These are phyloP conservation scores for Triticum monococcum DNA, from an alignment of 176 grass and related monocot genomes.

Conservation along the genomic window DNA sequence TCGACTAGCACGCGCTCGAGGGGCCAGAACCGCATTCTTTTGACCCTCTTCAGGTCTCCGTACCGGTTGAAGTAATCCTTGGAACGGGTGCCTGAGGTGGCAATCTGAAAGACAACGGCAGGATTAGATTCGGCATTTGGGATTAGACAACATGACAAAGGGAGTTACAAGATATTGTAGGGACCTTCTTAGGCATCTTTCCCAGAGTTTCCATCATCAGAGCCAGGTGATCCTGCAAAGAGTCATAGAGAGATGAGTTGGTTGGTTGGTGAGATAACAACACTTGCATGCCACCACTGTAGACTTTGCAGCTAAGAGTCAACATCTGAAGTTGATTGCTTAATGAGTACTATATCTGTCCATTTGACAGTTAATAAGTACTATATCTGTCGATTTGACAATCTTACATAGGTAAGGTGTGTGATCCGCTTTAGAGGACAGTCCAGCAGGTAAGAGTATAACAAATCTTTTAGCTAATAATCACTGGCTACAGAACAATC, in stretches of 20 bases:
- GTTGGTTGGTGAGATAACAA: constrained; percentile 16
- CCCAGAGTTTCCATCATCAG: constrained; percentile 93
- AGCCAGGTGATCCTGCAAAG: constrained; percentile 82
- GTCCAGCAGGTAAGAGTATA: neutral
- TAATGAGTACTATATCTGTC: neutral
- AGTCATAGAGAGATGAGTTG: neutral
- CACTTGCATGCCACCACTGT: neutral
- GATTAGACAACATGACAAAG: too few species aligned
- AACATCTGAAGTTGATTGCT: constrained; percentile 11
- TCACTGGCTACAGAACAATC: neutral
- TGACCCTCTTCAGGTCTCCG: constrained; percentile 81
- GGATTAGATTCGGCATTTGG: neutral
- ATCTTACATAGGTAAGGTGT: neutral
- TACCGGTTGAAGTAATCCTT: constrained; percentile 79
- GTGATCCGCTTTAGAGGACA: neutral
- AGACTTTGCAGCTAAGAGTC: constrained; percentile 11
- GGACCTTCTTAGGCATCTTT: constrained; percentile 84
- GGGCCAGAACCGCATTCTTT: constrained; percentile 66
- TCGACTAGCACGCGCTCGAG: constrained; percentile 57
- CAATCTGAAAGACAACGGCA: constrained; percentile 48
- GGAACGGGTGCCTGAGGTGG: constrained; percentile 59
- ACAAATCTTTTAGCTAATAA: neutral
- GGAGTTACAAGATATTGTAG: too few species aligned
- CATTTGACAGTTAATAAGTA: neutral
- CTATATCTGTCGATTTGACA: neutral